Evolutionary conservation across 2,329 filamentous ascomycete genomes (phyloP), one percentile per base, ranked within the genome.

Genomic region (Arthrobotrys entomopaga): DNA sequence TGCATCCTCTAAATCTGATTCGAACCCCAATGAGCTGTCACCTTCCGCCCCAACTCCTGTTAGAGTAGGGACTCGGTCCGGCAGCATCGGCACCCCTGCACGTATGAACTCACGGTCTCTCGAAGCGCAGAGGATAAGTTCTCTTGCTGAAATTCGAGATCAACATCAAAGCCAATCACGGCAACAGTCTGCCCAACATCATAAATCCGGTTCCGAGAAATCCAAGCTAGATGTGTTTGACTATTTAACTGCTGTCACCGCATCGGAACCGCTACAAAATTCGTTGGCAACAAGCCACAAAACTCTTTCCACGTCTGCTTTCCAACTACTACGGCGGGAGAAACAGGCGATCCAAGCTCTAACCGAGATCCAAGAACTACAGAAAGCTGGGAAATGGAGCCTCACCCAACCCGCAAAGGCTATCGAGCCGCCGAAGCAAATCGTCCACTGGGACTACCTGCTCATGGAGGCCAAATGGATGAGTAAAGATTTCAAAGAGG

Each of bases 401-500:
- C 82, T 99, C 53, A 87, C 94, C 60, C 95, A 99, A 79, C 88
- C 93, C 49, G 92, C 96, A 80, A 90, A 93, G 66, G 91, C 89
- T 43, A 86, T 89, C 1, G 95, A 99, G 81, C 93, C 94, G 3
- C 85, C 87, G 2, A 87, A 92, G 42, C 90, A 89, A 16, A 86
- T 87, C 0, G 89, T 90, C 1, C 94, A 98, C 78, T 91, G 90
- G 87, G 95, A 99, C 82, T 86, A 94, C 60, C 81, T 98, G 65
- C 83, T 99, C 34, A 87, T 93, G 77, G 93, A 99, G 83, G 92
- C 94, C 87, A 96, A 93, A 81, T 98, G 94, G 94, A 96, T 99
- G 92, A 88, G 93, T 58, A 97, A 93, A 1, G 95, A 99, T 81
- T 98, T 97, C 79, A 87, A 91, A 59, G 92, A 97, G 81, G 95